Evolutionary conservation across 2,329 filamentous ascomycete species (phyloP), one percentile per base, ranked within the genome.

Genomic region (Penicillium capsulatum): DNA sequence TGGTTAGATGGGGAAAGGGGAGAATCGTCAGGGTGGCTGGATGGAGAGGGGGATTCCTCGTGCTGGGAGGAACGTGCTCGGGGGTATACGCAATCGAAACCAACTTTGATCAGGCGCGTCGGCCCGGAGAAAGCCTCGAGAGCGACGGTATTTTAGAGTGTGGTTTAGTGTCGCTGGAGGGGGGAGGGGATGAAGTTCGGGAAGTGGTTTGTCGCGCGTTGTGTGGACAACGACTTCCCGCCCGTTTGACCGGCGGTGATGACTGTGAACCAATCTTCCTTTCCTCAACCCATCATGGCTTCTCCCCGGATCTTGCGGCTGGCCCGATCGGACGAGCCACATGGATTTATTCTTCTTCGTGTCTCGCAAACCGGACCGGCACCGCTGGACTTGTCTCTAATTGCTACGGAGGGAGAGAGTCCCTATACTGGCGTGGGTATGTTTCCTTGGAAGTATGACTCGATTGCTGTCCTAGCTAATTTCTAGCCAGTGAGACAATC

Each of bases 331-430:
- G 69, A 70, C 40, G 55, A 63, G 14, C 50, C 53, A 11, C 54
- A 55, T 14, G 55, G 57, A 9, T 67, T 62, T 50, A 64, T 80
- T 15, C 65, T 82, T 11, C 54, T 80, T 20, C 68, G 76, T 48
- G 68, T 78, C 40, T 58, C 63, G 33, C 63, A 45, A 14, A 45
- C 55, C 9, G 58, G 61, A n/a, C 48, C 58, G 38, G 43, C 60
- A 44, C 47, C 61, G 3, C 63, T 81, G 7, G 75, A 81, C 51
- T 55, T 81, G 26, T 70, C 70, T 38, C 64, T 83, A 17, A 64
- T 74, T 8, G 79, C 73, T 16, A 81, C 77, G 17, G 78, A 83
- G 56, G 74, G 75, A 32, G 72, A 78, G 45, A 65, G 63, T 38
- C 71, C 77, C 9, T 82, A 75, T 58, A 64, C 68, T 15, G 62